Base-by-base conservation (phyloP, 768 basidiomycete species). In the Candolleomyces aberdarensis region DNA sequence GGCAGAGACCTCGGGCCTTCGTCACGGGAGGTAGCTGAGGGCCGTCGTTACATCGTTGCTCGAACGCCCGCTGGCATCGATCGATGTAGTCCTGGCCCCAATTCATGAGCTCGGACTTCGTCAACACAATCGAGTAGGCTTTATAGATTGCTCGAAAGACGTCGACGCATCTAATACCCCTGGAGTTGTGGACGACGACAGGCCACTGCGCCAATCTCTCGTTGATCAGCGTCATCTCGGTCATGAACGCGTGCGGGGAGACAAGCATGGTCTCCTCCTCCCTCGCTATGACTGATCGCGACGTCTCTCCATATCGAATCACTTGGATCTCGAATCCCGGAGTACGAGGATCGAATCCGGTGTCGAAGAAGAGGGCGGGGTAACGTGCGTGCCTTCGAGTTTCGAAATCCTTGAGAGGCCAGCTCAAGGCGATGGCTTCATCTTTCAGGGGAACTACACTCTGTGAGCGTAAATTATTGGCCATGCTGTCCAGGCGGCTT, bases 121-220 rank as follows among this genome's bases (percentile, higher is more conserved):
- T 79, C 67, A 88, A 71, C 8, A 74, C 75, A 41, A 73, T 69
- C 51, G 78, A 70, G 62, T 80, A 84, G 5, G 77, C 71, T 47
- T 81, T 76, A 66, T 83, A 80, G 29, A 89, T 85, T 10, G 79
- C 82, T 57, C 79, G 70, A 66, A 87, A 85, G 39, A 89, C 78
- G 56, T 89, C 86, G 22, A 81, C 76, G 65, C 84, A 82, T 14
- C 80, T 72, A 58, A 88, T 74, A 13, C 81, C 80, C 46, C 69
- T 69, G 20, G 72, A 54, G 41, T 79, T 75, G 52, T 76, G 74
- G 59, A 85, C 77, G 57, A 77, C 63, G 43, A 85, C 72, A 5
- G 75, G 72, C 70, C 78, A 80, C 43, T 62, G 58, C 40, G 76
- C 66, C 64, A 76, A 75, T 41, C 67, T 69, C n/a, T 61, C 70